These are phyloP conservation scores for Citrus australasica DNA, from an alignment of 345 rosid genomes.

Conservation along the genomic window DNA sequence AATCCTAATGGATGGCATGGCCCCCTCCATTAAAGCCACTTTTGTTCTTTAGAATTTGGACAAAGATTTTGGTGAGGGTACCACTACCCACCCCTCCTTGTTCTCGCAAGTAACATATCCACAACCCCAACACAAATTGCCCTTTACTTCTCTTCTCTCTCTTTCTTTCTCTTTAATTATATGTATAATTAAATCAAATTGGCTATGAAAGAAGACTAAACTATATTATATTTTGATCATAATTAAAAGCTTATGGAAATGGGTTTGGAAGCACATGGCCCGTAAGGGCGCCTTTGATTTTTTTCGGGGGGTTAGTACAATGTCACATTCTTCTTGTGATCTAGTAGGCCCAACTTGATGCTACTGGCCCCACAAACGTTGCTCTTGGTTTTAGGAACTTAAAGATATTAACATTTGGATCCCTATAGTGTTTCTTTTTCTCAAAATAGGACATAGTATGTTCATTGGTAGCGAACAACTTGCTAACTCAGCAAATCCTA, in stretches of 20 bases:
- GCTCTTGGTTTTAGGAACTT: background rate
- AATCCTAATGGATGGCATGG: conserved; percentile 33
- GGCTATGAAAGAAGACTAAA: background rate
- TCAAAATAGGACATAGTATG: background rate
- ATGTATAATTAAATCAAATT: background rate
- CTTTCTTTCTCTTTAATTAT: background rate
- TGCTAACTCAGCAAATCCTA: too few relatives aligned
- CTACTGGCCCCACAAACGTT: background rate
- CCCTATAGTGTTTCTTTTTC: background rate
- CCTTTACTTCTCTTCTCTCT: background rate
- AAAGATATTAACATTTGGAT: background rate
- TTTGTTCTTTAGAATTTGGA: conserved; percentile 18
- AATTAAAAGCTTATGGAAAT: conserved; percentile 9
- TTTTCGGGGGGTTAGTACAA: conserved; percentile 28
- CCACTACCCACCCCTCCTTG: background rate
- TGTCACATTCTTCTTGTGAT: conserved; percentile 44
- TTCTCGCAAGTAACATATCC: conserved; percentile 2
- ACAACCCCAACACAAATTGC: background rate
- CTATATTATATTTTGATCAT: background rate
- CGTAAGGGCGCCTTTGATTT: conserved; percentile 16
- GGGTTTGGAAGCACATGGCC: conserved; percentile 23
- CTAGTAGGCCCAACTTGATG: conserved; percentile 11
- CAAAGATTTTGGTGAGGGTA: conserved; percentile 1
- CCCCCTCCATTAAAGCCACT: conserved; percentile 49
- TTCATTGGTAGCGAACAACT: background rate